Evolutionary conservation across 257 asterid species (phyloP).

Genomic region (Nicotiana undulata): DNA sequence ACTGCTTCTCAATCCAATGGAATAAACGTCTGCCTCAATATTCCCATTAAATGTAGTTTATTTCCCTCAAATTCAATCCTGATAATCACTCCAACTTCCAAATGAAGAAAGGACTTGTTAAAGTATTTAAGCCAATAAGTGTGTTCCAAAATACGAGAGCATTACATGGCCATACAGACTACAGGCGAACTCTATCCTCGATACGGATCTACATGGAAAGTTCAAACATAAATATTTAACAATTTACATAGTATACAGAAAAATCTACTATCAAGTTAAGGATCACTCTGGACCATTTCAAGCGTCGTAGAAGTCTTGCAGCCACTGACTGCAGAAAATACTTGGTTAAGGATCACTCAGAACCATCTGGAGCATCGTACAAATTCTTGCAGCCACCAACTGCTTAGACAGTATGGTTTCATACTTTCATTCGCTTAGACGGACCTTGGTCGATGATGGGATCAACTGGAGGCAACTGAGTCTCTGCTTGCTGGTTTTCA

Average conservation of each 20-base stretch:
- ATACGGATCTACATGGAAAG: background rate
- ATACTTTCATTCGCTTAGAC: slow-evolving; percentile 64
- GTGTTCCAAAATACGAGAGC: background rate
- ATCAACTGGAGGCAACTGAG: slow-evolving; percentile 37
- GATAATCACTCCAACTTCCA: too few relatives aligned
- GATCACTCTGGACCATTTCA: background rate
- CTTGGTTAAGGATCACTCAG: background rate
- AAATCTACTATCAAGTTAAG: background rate
- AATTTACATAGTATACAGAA: background rate
- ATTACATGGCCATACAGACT: background rate
- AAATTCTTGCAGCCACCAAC: background rate
- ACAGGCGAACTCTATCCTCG: background rate
- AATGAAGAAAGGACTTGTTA: too few relatives aligned
- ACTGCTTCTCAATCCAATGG: too few relatives aligned
- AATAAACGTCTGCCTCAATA: too few relatives aligned
- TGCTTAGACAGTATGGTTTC: background rate
- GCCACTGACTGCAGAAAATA: background rate
- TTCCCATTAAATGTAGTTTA: too few relatives aligned
- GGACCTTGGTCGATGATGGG: slow-evolving; percentile 95
- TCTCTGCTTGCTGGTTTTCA: slow-evolving; percentile 51
- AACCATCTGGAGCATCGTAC: background rate
- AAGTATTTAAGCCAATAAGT: too few relatives aligned
- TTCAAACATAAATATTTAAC: background rate
- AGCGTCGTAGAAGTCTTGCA: background rate
- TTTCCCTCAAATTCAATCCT: too few relatives aligned